Conservation (phyloP, 768 basidiomycete species). For the Mycena chlorophos region DNA sequence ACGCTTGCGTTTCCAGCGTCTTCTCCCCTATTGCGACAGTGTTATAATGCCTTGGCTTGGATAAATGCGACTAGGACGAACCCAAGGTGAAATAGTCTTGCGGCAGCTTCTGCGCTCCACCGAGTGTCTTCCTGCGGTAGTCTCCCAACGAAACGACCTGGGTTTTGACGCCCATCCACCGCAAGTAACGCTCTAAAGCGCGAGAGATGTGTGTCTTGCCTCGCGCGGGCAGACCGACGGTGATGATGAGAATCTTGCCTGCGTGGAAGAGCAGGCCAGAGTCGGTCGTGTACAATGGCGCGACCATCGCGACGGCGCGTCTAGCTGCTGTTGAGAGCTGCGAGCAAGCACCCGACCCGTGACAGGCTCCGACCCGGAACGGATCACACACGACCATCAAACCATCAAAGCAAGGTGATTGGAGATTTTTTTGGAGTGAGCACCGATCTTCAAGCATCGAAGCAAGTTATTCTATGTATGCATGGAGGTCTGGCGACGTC, state of each 20-base stretch:
- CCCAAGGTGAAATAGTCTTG: slow-evolving; percentile 90
- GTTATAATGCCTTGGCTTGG: background rate
- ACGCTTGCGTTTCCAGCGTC: slow-evolving; percentile 72
- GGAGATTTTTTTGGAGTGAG: too few relatives aligned
- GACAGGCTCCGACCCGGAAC: too few relatives aligned
- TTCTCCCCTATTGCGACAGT: slow-evolving; percentile 60
- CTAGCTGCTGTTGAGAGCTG: too few relatives aligned
- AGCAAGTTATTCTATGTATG: too few relatives aligned
- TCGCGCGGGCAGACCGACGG: slow-evolving; percentile 90
- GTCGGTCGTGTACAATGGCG: slow-evolving; percentile 93
- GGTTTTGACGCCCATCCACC: slow-evolving; percentile 98
- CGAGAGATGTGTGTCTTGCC: slow-evolving; percentile 97
- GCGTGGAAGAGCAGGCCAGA: slow-evolving; percentile 87
- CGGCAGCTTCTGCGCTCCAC: slow-evolving; percentile 84
- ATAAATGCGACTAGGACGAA: slow-evolving; percentile 29
- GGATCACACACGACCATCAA: too few relatives aligned
- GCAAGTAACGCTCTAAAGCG: slow-evolving; percentile 92
- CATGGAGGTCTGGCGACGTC: too few relatives aligned
- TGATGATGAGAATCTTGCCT: slow-evolving; percentile 91
- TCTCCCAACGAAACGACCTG: slow-evolving; percentile 94
- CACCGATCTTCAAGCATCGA: too few relatives aligned
- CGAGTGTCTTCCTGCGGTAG: slow-evolving; percentile 86
- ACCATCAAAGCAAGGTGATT: too few relatives aligned
- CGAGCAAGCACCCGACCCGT: too few relatives aligned
- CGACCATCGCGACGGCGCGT: too few relatives aligned